These are phyloP conservation scores for Trichoderma reesei DNA, from an alignment of 495 filamentous ascomycete species.

Conservation along the genomic window DNA sequence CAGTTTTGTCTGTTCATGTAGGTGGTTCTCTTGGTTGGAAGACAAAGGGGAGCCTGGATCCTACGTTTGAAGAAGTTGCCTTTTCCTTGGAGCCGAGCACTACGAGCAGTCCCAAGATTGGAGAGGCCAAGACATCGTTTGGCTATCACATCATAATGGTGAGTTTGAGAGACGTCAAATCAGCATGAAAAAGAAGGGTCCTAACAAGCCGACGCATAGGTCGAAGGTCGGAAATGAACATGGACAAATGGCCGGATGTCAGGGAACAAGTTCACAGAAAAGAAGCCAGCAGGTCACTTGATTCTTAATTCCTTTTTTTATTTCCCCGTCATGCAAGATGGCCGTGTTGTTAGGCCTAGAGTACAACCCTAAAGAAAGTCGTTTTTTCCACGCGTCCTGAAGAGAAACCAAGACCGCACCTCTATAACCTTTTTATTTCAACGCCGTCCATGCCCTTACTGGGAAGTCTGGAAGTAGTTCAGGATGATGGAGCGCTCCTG, in stretches of 20 bases:
- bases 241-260: neutral
- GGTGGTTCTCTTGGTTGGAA: conserved; percentile 83
- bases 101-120: conserved; percentile 64
- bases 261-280: neutral
- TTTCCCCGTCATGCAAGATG: conserved; percentile 10
- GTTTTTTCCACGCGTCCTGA: conserved; percentile 7
- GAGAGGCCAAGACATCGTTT: conserved; percentile 70
- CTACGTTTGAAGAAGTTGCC: conserved; percentile 71
- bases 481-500: conserved; percentile 96
- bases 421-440: conserved; percentile 10
- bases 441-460: conserved; percentile 30
- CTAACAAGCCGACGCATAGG: neutral
- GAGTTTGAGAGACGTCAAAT: conserved; percentile 27
- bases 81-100: conserved; percentile 70
- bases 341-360: conserved; percentile 4
- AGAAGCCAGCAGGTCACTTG: neutral
- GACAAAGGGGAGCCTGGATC: conserved; percentile 58
- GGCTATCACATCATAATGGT: conserved; percentile 97
- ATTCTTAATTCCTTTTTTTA: conserved; percentile 7
- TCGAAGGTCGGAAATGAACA: conserved; percentile 13
- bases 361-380: conserved; percentile 9
- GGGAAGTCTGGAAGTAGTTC: conserved; percentile 95
- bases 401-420: conserved; percentile 12
- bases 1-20: conserved; percentile 19
- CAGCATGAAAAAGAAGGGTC: neutral